Conservation (phyloP, 116 monocot species). For the Papilionanthe hybrid region DNA sequence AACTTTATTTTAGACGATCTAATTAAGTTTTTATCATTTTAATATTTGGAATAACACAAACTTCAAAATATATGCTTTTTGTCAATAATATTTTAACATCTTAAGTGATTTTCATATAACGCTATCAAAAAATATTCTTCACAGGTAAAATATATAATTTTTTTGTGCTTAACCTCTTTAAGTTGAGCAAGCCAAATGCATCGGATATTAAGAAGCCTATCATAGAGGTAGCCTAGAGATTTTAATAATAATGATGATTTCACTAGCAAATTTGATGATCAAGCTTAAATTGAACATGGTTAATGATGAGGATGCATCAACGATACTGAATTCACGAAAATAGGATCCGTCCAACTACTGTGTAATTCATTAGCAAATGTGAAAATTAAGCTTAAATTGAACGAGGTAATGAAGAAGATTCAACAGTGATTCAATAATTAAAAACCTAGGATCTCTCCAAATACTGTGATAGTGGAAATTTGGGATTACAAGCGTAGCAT, state of each 20-base stretch:
- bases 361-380: constrained; percentile 12
- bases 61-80: no score
- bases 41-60: no score
- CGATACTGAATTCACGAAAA: constrained; percentile 26
- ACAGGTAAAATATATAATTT: no score
- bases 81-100: no score
- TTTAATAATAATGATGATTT: neutral
- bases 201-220: no score
- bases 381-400: neutral
- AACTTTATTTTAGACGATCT: no score
- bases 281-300: neutral
- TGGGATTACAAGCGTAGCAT: constrained; percentile 94
- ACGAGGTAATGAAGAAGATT: neutral
- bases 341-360: constrained; percentile 92
- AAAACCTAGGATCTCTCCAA: constrained; percentile 94
- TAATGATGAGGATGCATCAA: neutral
- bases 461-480: constrained; percentile 93
- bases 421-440: neutral
- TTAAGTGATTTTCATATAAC: no score
- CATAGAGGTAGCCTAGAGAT: no score
- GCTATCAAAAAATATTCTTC: no score
- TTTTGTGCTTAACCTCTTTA: no score
- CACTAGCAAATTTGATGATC: neutral
- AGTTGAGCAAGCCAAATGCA: no score
- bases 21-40: no score